Evolutionary conservation across 1,284 basidiomycete genomes (phyloP), one percentile per base, ranked within the genome.

Genomic region (Pisolithus thermaeus): DNA sequence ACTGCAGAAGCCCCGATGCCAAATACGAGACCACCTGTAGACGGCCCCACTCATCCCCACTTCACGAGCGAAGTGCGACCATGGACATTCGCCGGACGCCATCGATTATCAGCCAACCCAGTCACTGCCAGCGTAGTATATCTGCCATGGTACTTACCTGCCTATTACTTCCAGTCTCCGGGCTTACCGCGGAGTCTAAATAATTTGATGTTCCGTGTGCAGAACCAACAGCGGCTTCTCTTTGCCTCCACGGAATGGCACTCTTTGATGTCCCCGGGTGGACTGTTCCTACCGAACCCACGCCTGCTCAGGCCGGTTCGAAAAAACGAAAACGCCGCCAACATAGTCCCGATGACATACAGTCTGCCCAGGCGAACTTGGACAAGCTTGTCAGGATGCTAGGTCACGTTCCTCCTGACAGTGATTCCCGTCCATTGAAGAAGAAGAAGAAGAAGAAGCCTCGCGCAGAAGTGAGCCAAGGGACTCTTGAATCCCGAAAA

Each of bases 321-420:
- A 82, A 77, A 62, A 92, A 92, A 61, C 80, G 89, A 47, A 92
- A 87, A 68, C 77, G 82, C 22, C 67, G 77, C 16, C 62, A 65
- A n/a, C 68, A 70, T 50, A 70, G 73, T 14, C 69, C 71, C 46
- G 71, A 74, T 27, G 70, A 70, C 42, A 61, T 78, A 32, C 71
- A 73, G 51, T 60, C 71, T 14, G 78, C 81, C 11, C 76, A 81
- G 57, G 71, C 80, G 61, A 92, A 92, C 65, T 66, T 94, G 44
- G 87, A 92, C 62, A 92, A 84, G 66, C 73, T 95, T 44, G 78
- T 93, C 70, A 75, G 76, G 52, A 80, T 77, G 59, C 71, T 92
- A 45, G 75, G 72, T 51, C 25, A 43, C 14, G 23, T n/a, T 16
- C 8, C 16, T 11, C 25, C 22, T 20, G 28, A 27, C 18, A 16